Evolutionary conservation across 495 filamentous ascomycete species (phyloP).

Genomic region (Evernia prunastri): DNA sequence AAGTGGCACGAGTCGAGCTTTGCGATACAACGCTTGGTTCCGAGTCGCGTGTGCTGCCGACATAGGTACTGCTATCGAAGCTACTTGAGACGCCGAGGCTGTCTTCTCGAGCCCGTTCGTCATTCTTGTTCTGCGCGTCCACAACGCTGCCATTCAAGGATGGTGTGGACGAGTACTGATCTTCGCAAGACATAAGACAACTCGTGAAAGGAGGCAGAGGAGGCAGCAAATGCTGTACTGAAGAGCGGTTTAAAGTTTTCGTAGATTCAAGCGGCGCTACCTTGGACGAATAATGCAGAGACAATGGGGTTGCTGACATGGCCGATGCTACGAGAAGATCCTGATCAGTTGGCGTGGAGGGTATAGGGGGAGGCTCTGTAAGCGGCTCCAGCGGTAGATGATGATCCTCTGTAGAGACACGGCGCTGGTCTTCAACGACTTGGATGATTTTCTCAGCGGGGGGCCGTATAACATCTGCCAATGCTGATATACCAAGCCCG

Average conservation of each 20-base stretch:
- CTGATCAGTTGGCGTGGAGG: slow-evolving; percentile 1
- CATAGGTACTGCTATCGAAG: slow-evolving; percentile 66
- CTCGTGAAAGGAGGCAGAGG: slow-evolving; percentile 30
- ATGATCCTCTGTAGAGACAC: slow-evolving; percentile 4
- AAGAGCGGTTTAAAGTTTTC: slow-evolving; percentile 11
- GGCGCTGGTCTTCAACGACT: slow-evolving; percentile 7
- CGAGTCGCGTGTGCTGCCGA: slow-evolving; percentile 68
- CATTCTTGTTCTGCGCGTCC: background rate
- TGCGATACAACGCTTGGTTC: slow-evolving; percentile 59
- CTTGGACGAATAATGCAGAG: background rate
- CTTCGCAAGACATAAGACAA: slow-evolving; percentile 26
- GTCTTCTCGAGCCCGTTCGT: slow-evolving; percentile 26
- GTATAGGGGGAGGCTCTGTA: slow-evolving; percentile 18
- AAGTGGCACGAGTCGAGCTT: slow-evolving; percentile 80
- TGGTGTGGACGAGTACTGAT: slow-evolving; percentile 11
- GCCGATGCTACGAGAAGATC: slow-evolving; percentile 7
- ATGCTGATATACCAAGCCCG: slow-evolving; percentile 38
- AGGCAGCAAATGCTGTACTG: slow-evolving; percentile 27
- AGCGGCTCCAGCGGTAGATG: slow-evolving; percentile 14
- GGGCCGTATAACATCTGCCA: slow-evolving; percentile 23
- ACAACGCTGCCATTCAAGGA: slow-evolving; percentile 7
- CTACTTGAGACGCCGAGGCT: slow-evolving; percentile 49
- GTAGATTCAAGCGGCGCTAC: background rate
- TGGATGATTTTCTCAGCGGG: slow-evolving; percentile 12
- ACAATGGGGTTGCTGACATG: background rate